Evolutionary conservation across 2,329 filamentous ascomycete genomes (phyloP), one percentile per base, ranked within the genome.

Genomic region (Pestalotiopsis sp.): DNA sequence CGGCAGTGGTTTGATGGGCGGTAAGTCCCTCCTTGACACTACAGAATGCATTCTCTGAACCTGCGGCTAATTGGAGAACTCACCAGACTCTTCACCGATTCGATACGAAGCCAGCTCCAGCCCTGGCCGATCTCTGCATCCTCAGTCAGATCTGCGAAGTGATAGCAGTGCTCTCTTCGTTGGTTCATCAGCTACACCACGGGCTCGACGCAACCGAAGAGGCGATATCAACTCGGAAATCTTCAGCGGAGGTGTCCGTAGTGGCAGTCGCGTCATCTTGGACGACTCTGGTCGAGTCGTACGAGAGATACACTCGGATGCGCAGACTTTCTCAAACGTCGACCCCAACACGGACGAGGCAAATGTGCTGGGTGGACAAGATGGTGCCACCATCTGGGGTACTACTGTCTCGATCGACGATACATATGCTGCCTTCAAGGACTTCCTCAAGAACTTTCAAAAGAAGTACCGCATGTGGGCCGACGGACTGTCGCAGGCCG

Each of bases 321-420:
- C 87, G 0, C 83, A 86, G 25, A 89, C 89, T 0, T 91, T 90
- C 73, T 83, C 85, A 45, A 90, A 89, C 77, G 80, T 87, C 73
- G 87, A 97, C 73, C 94, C 94, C 0, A 92, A 92, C 71, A 98
- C 95, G 6, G 98, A 95, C 2, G 96, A 99, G 79, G 96, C 96
- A 0, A 93, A 98, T 77, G 89, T 87, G 1, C 88, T 98, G 56
- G 95, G 94, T 52, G 96, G 95, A 2, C 89, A 89, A 69, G 93
- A 93, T 52, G 91, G 92, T 68, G 90, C 92, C 73, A 89, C 97
- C 69, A 95, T 99, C 72, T 99, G 96, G 96, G 96, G 96, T 79
- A 99, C 96, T 58, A 98, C 97, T 52, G 93, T 99, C 64, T 97
- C 95, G 4, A 92, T 99, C 66, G 90, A 93, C 70, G 95, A 98